phyloP scores from a whole-genome alignment of 768 basidiomycete species.

The Leccinum subgranulosum region DNA sequence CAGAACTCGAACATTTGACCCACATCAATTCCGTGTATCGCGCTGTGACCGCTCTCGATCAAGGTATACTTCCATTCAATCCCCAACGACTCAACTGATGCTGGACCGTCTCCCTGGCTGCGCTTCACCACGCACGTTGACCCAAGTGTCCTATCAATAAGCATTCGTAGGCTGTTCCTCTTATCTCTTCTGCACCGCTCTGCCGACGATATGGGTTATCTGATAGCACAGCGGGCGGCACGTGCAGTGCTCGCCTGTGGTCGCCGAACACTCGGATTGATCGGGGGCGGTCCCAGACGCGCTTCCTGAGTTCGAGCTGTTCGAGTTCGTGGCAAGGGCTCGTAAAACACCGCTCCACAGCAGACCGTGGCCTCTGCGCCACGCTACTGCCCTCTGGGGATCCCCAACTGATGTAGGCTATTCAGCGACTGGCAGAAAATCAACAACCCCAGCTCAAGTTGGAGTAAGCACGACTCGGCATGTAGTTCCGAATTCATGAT shows the following conservation, averaged over 20 bases:
- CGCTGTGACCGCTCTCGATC: conserved; percentile 12
- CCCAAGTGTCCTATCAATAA: conserved; percentile 3
- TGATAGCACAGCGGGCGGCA: conserved; percentile 7
- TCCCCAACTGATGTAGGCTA: conserved; percentile 9
- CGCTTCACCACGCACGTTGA: conserved; percentile 20
- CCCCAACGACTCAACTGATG: not conserved
- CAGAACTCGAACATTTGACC: conserved; percentile 10
- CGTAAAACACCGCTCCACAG: conserved; percentile 22
- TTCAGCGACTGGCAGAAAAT: conserved; percentile 17
- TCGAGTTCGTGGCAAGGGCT: conserved; percentile 18
- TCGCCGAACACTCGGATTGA: conserved; percentile 22
- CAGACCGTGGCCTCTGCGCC: conserved; percentile 6
- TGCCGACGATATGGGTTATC: conserved; percentile 13
- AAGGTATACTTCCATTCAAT: conserved; percentile 14
- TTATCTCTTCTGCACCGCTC: conserved; percentile 7
- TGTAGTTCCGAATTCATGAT: conserved; percentile 10
- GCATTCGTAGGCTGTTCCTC: conserved; percentile 4
- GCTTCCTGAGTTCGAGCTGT: conserved; percentile 16
- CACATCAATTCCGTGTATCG: conserved; percentile 25
- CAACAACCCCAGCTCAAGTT: not conserved
- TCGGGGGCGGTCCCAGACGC: conserved; percentile 23
- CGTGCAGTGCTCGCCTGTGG: conserved; percentile 27
- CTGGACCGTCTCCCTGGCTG: conserved; percentile 13
- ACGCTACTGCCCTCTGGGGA: conserved; percentile 6
- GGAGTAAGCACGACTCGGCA: conserved; percentile 8